A percentile compares a stretch with the other conserved stretches of the same genome.
Conservation (phyloP, 768 basidiomycete species). For the Lactarius tabidus region DNA sequence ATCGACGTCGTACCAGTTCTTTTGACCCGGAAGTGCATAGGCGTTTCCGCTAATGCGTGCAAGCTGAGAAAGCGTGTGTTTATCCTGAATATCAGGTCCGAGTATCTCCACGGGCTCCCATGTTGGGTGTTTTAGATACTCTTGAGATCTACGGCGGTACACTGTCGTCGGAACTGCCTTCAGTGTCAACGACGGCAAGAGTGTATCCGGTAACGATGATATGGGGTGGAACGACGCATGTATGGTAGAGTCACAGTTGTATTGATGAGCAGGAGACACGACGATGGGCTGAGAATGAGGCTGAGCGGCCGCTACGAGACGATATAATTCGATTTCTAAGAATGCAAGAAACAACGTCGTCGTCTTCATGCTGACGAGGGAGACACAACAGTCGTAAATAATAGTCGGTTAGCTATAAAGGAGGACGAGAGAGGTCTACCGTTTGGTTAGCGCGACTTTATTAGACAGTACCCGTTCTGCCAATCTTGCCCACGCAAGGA, state of each 20-base stretch:
- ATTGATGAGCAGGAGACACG: slow-evolving; percentile 8
- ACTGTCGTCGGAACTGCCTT: slow-evolving; percentile 53
- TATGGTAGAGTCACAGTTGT: not conserved
- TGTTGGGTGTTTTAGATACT: slow-evolving; percentile 45
- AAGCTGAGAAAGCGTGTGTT: slow-evolving; percentile 74
- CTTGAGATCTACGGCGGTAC: slow-evolving; percentile 53
- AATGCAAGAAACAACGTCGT: not conserved
- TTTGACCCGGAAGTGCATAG: slow-evolving; percentile 66
- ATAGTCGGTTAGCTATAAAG: not conserved
- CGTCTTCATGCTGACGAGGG: slow-evolving; percentile 3
- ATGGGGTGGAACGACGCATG: slow-evolving; percentile 5
- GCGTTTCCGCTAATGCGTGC: slow-evolving; percentile 89
- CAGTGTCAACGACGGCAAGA: slow-evolving; percentile 31
- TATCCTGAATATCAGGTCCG: slow-evolving; percentile 76
- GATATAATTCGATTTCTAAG: not conserved
- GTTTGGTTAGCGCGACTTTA: slow-evolving; percentile 45
- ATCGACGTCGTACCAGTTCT: slow-evolving; percentile 82
- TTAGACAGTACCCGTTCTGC: slow-evolving; percentile 71
- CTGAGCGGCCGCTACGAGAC: not conserved
- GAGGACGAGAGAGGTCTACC: not conserved
- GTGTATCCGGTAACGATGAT: not conserved
- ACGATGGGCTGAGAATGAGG: slow-evolving; percentile 6
- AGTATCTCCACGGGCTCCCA: slow-evolving; percentile 68
- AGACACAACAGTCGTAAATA: slow-evolving; percentile 21
- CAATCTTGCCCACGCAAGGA: slow-evolving; percentile 36